Evolutionary conservation across 192 early-diverging fungal genomes (phyloP).

Genomic region (Coemansia brasiliensis): DNA sequence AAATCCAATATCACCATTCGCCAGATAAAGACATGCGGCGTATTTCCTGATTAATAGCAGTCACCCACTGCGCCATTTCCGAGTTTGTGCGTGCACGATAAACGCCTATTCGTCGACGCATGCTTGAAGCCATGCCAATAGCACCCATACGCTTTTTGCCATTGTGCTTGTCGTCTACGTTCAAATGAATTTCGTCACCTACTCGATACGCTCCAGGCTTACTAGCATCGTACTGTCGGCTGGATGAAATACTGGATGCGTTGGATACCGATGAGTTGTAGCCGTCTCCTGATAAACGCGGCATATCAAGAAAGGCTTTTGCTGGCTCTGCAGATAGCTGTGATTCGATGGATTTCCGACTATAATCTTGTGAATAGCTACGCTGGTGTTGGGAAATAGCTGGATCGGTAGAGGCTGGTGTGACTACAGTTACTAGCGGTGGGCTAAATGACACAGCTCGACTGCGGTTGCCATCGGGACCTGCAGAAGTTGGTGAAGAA

Average conservation of each 20-base stretch:
- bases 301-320: constrained; percentile 16
- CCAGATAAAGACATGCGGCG: constrained; percentile 39
- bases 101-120: constrained; percentile 39
- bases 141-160: constrained; percentile 19
- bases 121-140: constrained; percentile 25
- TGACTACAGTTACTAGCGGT: not conserved
- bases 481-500: not conserved
- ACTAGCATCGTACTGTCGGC: not conserved
- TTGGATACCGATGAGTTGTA: constrained; percentile 33
- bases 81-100: constrained; percentile 48
- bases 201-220: constrained; percentile 37
- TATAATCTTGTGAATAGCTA: constrained; percentile 11
- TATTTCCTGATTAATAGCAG: constrained; percentile 55
- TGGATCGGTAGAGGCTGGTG: not conserved
- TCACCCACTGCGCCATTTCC: constrained; percentile 59
- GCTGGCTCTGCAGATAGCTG: not conserved
- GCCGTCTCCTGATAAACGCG: constrained; percentile 17
- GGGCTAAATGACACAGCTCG: constrained; percentile 14
- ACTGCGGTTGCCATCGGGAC: not conserved
- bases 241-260: constrained; percentile 18
- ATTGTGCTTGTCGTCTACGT: constrained; percentile 22
- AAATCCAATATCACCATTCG: constrained; percentile 27
- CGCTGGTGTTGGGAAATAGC: constrained; percentile 10
- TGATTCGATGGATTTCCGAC: not conserved
- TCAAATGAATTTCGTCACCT: constrained; percentile 25